phyloP scores from a whole-genome alignment of 805 yeast genomes.

The Ascoidea asiatica region DNA sequence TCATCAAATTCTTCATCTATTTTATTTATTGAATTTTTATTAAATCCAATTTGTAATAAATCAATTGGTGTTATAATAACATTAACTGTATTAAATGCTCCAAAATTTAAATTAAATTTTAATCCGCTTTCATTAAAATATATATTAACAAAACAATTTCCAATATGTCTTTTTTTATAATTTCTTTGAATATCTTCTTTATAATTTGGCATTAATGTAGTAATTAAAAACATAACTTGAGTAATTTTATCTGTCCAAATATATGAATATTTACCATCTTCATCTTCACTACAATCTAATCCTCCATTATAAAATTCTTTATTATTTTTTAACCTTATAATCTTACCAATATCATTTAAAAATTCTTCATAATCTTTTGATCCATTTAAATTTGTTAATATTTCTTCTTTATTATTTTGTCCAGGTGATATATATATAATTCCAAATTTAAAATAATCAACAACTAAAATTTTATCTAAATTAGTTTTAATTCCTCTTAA shows the following conservation, averaged over 20 bases:
- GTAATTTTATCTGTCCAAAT: constrained; percentile 60
- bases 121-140: constrained; percentile 66
- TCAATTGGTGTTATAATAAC: constrained; percentile 58
- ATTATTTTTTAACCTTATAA: constrained; percentile 40
- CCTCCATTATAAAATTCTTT: constrained; percentile 63
- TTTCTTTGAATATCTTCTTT: constrained; percentile 27
- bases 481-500: background rate
- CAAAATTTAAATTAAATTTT: constrained; percentile 55
- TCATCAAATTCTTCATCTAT: constrained; percentile 3
- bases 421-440: constrained; percentile 59
- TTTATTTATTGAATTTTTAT: background rate
- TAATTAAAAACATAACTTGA: constrained; percentile 66
- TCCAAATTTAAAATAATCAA: constrained; percentile 70
- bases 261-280: constrained; percentile 66
- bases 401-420: constrained; percentile 50
- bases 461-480: constrained; percentile 58
- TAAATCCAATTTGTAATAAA: constrained; percentile 1
- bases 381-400: constrained; percentile 51
- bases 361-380: constrained; percentile 50
- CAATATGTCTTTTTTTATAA: constrained; percentile 71
- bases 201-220: constrained; percentile 65
- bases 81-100: constrained; percentile 68
- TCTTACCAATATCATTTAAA: constrained; percentile 40
- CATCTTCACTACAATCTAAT: constrained; percentile 51
- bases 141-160: constrained; percentile 71